Percentiles rank a stretch among this genome's conserved stretches.
Evolutionary conservation across 805 yeast species (phyloP).

Genomic region (Suhomyces emberorum): DNA sequence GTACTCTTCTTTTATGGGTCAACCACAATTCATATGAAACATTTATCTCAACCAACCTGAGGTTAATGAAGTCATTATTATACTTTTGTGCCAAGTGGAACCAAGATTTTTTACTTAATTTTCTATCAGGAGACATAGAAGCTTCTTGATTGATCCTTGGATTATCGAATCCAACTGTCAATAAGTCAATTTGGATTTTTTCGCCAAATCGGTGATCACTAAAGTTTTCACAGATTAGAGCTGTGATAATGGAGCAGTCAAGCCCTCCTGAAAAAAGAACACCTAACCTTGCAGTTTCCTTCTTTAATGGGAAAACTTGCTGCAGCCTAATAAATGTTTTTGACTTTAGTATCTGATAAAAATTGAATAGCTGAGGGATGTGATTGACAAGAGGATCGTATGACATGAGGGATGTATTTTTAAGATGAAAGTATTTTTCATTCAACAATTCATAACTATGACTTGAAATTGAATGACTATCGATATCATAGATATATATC

Average conservation of each 20-base stretch:
- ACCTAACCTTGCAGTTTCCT: slow-evolving; percentile 38
- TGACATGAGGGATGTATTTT: background rate
- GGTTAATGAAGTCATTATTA: slow-evolving; percentile 30
- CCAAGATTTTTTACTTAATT: slow-evolving; percentile 66
- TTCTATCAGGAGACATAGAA: slow-evolving; percentile 79
- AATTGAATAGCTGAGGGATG: background rate
- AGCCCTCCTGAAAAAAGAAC: slow-evolving; percentile 91
- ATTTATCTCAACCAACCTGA: slow-evolving; percentile 65
- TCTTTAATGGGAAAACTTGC: slow-evolving; percentile 51
- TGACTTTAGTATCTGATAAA: slow-evolving; percentile 23
- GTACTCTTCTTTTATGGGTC: slow-evolving; percentile 48
- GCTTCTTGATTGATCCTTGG: slow-evolving; percentile 67
- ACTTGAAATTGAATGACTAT: slow-evolving; percentile 1
- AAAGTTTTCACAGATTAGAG: slow-evolving; percentile 33
- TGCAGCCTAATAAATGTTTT: slow-evolving; percentile 52
- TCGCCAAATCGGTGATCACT: background rate
- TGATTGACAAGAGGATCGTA: background rate
- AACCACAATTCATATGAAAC: slow-evolving; percentile 69
- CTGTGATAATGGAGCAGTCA: slow-evolving; percentile 83
- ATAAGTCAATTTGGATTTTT: slow-evolving; percentile 54
- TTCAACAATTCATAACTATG: slow-evolving; percentile 1
- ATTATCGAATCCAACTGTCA: slow-evolving; percentile 91
- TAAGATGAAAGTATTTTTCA: background rate
- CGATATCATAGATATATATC: slow-evolving; percentile 43
- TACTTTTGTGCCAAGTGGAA: slow-evolving; percentile 43